Conservation (phyloP, 129 eudicot genomes). For the Tanacetum coccineum region DNA sequence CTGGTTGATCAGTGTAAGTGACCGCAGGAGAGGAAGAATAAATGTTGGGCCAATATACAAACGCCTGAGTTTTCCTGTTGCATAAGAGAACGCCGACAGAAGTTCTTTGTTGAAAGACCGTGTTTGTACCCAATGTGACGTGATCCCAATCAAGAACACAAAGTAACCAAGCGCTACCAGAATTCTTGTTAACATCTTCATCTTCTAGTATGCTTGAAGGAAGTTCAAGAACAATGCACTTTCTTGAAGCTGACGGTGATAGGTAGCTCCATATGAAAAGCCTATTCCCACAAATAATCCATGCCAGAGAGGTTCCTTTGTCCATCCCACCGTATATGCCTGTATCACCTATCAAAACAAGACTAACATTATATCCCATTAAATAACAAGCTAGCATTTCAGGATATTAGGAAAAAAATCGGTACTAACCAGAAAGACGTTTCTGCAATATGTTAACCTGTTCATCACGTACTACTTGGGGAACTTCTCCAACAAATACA, state of each 20-base stretch:
- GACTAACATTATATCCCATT: constrained; percentile 4
- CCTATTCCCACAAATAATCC: constrained; percentile 68
- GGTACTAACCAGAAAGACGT: constrained; percentile 55
- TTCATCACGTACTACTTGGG: constrained; percentile 84
- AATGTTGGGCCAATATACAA: constrained; percentile 75
- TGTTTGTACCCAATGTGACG: constrained; percentile 26
- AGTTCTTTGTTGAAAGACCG: constrained; percentile 34
- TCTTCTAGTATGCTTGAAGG: constrained; percentile 42
- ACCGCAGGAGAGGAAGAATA: constrained; percentile 39
- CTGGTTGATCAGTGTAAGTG: constrained; percentile 38
- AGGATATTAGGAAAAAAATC: constrained; percentile 5
- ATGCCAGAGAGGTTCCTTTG: constrained; percentile 72
- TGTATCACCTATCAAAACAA: constrained; percentile 52
- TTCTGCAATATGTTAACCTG: constrained; percentile 50
- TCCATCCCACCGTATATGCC: constrained; percentile 83
- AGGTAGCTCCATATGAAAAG: constrained; percentile 77
- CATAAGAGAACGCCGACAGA: constrained; percentile 72
- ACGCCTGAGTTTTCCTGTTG: constrained; percentile 51
- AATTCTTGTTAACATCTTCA: constrained; percentile 43
- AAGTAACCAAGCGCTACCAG: constrained; percentile 50
- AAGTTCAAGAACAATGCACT: constrained; percentile 65
- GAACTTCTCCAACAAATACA: constrained; percentile 85
- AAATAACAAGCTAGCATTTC: constrained; percentile 13
- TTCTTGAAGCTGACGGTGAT: constrained; percentile 63
- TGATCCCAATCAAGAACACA: constrained; percentile 57